Evolutionary conservation across 1,139 yeast genomes (phyloP), one percentile per base, ranked within the genome.

Genomic region (Taiozyma sp.): DNA sequence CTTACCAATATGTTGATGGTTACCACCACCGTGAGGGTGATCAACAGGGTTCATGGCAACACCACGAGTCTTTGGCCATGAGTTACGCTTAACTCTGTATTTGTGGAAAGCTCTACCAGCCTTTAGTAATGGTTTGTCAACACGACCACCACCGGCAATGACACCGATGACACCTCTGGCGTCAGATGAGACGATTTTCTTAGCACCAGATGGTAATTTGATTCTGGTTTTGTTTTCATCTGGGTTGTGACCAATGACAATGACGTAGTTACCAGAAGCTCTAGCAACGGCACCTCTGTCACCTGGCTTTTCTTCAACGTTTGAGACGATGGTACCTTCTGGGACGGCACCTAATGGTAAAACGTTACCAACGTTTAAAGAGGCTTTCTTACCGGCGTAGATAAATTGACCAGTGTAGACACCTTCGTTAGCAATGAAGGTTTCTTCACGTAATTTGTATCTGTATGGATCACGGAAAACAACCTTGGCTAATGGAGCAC

Each of bases 21-120:
- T 93, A 93, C 99, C 99, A 92, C 99, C 99, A 88, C 99, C 99
- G 79, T 92, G 98, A 77, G 98, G 98, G 84, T 92, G 98, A 78
- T 92, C 98, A 75, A 92, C 98, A 79, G 98, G 98, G 83, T 91
- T 85, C 97, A 91, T 91, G 76, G 97, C 97, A 76, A 91, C 97
- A 91, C 97, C 98, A 83, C 97, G 90, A 75, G 97, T 92, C 88
- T 88, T 90, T 80, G 97, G 97, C 97, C 97, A 91, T 66, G 96
- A 89, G 96, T 92, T 89, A 83, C 97, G 86, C 95, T 92, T 91
- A 72, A 90, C 96, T 82, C 80, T 90, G 93, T 85, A 90, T 84
- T 93, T 93, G 91, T 91, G 97, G 96, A 84, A 92, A 65, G 98
- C 98, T 83, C 96, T 91, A 82, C 98, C 98, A 73, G 98, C 98